phyloP scores from a whole-genome alignment of 371 early-diverging fungal species.

The Apophysomyces elegans region DNA sequence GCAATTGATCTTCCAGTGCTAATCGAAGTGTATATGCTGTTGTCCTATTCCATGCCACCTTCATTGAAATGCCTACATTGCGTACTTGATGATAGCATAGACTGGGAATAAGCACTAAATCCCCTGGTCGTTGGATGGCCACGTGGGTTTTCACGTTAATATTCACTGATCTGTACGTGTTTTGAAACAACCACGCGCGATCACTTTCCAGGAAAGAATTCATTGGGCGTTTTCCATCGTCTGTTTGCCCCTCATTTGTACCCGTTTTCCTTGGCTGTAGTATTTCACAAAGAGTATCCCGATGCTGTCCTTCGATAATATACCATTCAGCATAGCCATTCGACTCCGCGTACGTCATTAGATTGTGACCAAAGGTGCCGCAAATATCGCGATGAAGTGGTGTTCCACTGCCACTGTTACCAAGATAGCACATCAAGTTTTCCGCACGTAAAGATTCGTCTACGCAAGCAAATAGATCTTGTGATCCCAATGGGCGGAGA shows the following conservation, averaged over 20 bases:
- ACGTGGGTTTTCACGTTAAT: conserved; percentile 24
- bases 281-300: conserved; percentile 19
- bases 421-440: conserved; percentile 47
- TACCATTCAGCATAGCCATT: conserved; percentile 39
- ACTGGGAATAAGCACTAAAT: conserved; percentile 45
- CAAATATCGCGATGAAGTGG: conserved; percentile 43
- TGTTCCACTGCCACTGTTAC: conserved; percentile 35
- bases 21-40: conserved; percentile 27
- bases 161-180: background rate
- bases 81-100: conserved; percentile 47
- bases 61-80: conserved; percentile 34
- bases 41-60: conserved; percentile 46
- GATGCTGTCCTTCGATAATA: conserved; percentile 24
- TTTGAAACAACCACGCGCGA: conserved; percentile 32
- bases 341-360: conserved; percentile 31
- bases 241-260: background rate
- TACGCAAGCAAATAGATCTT: conserved; percentile 30
- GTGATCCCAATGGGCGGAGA: conserved; percentile 27
- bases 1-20: conserved; percentile 36
- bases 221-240: background rate
- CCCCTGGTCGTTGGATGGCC: conserved; percentile 36
- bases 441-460: conserved; percentile 31
- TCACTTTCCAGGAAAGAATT: conserved; percentile 44
- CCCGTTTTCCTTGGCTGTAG: conserved; percentile 3
- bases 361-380: conserved; percentile 46